Evolutionary conservation across 441 rosid genomes (phyloP).

Genomic region (Euphorbia corollata): DNA sequence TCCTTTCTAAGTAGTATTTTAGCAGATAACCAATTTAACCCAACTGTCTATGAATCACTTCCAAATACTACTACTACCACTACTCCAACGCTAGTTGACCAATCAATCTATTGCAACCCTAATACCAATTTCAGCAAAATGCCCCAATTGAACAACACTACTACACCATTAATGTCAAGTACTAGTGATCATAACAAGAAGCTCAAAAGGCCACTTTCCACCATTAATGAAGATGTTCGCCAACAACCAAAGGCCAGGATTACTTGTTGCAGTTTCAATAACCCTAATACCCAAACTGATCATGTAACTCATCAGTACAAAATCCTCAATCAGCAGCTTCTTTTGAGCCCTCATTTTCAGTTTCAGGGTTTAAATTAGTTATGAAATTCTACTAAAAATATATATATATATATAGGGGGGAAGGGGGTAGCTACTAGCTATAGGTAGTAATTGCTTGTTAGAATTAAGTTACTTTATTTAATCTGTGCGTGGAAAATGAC

Average conservation of each 20-base stretch:
- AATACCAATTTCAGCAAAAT: conserved; percentile 24
- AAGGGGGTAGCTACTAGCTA: background rate
- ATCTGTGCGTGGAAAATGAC: conserved; percentile 21
- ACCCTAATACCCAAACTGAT: conserved; percentile 22
- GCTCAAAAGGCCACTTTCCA: conserved; percentile 50
- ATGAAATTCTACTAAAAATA: background rate
- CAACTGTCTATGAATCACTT: background rate
- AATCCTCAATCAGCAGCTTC: conserved; percentile 44
- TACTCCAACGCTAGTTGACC: conserved; percentile 22
- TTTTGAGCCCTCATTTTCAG: conserved; percentile 46
- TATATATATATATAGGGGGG: too few species aligned
- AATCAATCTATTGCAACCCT: conserved; percentile 19
- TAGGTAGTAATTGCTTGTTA: conserved; percentile 18
- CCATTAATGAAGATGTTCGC: conserved; percentile 31
- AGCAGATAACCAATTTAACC: conserved; percentile 39
- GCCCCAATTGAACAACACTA: conserved; percentile 38
- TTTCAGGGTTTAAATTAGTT: conserved; percentile 39
- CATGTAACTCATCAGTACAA: conserved; percentile 29
- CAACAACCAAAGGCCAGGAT: conserved; percentile 42
- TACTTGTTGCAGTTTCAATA: conserved; percentile 37
- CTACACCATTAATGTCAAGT: conserved; percentile 2
- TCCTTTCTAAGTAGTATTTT: conserved; percentile 50
- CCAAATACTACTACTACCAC: conserved; percentile 16
- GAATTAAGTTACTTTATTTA: background rate
- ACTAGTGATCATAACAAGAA: conserved; percentile 32